phyloP scores from a whole-genome alignment of 2,329 filamentous ascomycete genomes.

The Colletotrichum navitas region DNA sequence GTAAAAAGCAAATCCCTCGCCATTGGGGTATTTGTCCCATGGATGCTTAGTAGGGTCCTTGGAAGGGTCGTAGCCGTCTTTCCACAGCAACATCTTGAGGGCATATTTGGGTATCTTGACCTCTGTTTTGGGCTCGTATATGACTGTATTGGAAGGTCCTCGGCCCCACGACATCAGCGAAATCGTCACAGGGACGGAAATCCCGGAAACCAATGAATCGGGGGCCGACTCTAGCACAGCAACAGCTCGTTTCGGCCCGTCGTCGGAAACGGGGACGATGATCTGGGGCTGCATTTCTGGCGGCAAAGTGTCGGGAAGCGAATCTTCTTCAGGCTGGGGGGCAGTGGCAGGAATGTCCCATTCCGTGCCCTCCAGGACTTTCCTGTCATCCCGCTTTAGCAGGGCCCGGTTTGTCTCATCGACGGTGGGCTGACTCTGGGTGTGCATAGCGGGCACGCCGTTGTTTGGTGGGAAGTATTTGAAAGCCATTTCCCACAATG shows the following conservation, averaged over 20 bases:
- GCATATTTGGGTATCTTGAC: conserved; percentile 84
- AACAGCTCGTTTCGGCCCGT: conserved; percentile 59
- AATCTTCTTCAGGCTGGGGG: conserved; percentile 46
- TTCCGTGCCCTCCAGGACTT: conserved; percentile 47
- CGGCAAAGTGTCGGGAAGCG: conserved; percentile 54
- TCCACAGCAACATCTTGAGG: conserved; percentile 82
- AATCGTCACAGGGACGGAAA: conserved; percentile 75
- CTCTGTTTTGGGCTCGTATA: conserved; percentile 74
- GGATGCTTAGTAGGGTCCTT: conserved; percentile 62
- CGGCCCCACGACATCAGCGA: conserved; percentile 84
- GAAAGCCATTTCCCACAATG: conserved; percentile 69
- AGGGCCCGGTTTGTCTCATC: conserved; percentile 42
- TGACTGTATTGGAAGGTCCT: conserved; percentile 73
- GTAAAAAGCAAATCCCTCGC: conserved; percentile 74
- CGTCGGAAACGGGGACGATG: conserved; percentile 52
- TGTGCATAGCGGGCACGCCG: conserved; percentile 32
- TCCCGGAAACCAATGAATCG: conserved; percentile 73
- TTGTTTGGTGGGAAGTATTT: conserved; percentile 66
- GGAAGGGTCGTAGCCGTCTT: conserved; percentile 72
- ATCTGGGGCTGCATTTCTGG: conserved; percentile 50
- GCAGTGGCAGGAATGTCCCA: conserved; percentile 46
- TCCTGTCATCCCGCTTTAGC: conserved; percentile 45
- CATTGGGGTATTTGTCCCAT: conserved; percentile 54
- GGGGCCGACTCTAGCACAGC: conserved; percentile 75
- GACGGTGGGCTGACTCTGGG: conserved; percentile 14